Base-by-base conservation (phyloP, 2,329 filamentous ascomycete genomes). In the Aspergillus terreus region DNA sequence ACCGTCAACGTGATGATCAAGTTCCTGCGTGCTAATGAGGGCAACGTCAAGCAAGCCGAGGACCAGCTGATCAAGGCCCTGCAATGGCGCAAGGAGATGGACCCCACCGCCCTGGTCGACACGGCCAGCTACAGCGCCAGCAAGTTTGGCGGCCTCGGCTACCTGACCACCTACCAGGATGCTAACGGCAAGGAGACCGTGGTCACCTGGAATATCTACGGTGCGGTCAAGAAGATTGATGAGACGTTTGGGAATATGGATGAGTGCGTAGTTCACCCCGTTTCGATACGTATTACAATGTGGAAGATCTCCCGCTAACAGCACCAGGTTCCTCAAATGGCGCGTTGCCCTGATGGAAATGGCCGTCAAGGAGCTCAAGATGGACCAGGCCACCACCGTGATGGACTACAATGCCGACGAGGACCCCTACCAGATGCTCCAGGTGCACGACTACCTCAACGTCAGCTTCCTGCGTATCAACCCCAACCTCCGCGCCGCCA, bases 131-230 rank as follows among this genome's bases (percentile, higher is more conserved):
- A 86, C 71, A 81, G 82, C 63, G 78, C 79, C 58, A 73, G 73
- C 52, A 92, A 89, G 73, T 96, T 94, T 62, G 82, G 78, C 6
- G 85, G 85, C 1, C 71, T 96, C 51, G 92, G 92, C 36, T 96
- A 88, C 67, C 82, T 96, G 46, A 90, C 90, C 1, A 79, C 78
- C n/a, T 84, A 94, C 60, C 73, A 78, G 49, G 76, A 76, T 38
- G 77, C 78, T 33, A 77, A 78, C 1, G 76, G 75, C 23, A 79
- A 78, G 46, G 67, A 74, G 50, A 68, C 82, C 62, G 71, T 96
- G 50, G 85, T 92, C 45, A 94, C 89, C 2, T 96, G 92, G 87
- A 96, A 96, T 70, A 85, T 96, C 64, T 96, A 97, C 67, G 92
- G 92, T 12, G 83, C 84, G 35, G 88, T 92, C 56, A 94, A 94